phyloP scores from a whole-genome alignment of 2,329 filamentous ascomycete species.

The Neonectria neomacrospora region DNA sequence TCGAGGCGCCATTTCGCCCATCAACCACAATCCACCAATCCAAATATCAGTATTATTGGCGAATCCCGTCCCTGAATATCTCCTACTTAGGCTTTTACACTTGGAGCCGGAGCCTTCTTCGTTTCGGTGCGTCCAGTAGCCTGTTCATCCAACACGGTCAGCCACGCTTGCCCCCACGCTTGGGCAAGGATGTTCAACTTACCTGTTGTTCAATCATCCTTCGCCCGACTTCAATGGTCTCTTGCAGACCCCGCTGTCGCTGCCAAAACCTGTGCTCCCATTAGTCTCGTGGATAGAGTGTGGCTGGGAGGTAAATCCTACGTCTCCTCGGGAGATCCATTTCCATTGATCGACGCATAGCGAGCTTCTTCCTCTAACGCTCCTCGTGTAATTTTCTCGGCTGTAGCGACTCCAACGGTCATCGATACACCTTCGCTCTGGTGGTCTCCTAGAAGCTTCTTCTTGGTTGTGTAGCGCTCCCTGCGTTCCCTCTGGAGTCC shows the following conservation, averaged over 20 bases:
- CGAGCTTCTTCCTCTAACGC: constrained; percentile 73
- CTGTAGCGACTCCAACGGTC: constrained; percentile 59
- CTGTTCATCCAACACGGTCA: constrained; percentile 30
- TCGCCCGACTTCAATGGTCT: constrained; percentile 67
- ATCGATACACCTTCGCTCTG: constrained; percentile 68
- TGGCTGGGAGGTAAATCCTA: constrained; percentile 46
- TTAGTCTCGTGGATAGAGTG: constrained; percentile 34
- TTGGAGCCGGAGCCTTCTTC: constrained; percentile 35
- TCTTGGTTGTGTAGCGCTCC: constrained; percentile 83
- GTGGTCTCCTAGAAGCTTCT: constrained; percentile 80
- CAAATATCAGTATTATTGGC: not conserved
- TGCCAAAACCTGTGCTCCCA: constrained; percentile 65
- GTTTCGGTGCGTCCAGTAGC: constrained; percentile 25
- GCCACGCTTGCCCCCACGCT: not conserved
- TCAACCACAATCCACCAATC: not conserved
- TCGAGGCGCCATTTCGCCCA: not conserved
- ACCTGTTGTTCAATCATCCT: constrained; percentile 63
- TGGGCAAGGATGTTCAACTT: constrained; percentile 15
- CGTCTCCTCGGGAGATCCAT: constrained; percentile 63
- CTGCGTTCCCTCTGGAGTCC: constrained; percentile 86
- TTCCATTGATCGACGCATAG: constrained; percentile 59
- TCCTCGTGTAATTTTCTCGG: constrained; percentile 72
- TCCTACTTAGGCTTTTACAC: constrained; percentile 34
- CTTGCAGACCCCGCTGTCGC: constrained; percentile 66
- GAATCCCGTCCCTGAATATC: not conserved